phyloP scores from a whole-genome alignment of 169 alveolate species.

The Plasmodium gonderi region DNA sequence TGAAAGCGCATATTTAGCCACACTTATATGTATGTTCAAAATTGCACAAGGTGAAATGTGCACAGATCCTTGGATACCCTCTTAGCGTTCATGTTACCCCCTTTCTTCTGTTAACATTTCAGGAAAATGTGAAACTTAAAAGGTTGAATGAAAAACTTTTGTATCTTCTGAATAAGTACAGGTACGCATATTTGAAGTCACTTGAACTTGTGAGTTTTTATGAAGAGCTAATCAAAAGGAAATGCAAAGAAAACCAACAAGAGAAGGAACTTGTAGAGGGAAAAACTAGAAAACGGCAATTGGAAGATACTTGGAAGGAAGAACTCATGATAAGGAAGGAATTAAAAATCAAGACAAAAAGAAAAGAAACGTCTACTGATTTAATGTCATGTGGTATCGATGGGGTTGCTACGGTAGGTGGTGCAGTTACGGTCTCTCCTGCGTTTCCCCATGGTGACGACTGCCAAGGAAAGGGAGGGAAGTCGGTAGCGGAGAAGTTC shows the following conservation, averaged over 20 bases:
- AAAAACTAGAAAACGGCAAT: slow-evolving; percentile 9
- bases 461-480: not conserved
- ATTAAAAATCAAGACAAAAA: not conserved
- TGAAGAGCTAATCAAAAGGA: slow-evolving; percentile 44
- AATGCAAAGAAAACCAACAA: not conserved
- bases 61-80: too few relatives aligned
- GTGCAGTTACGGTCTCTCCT: not conserved
- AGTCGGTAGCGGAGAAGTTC: not conserved
- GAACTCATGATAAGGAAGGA: slow-evolving; percentile 39
- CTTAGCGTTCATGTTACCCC: not conserved
- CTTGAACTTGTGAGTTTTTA: slow-evolving; percentile 28
- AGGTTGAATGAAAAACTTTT: slow-evolving; percentile 52
- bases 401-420: not conserved
- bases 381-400: not conserved
- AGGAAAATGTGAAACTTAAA: slow-evolving; percentile 53
- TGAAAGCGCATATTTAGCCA: not conserved
- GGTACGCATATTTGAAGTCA: slow-evolving; percentile 58
- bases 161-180: slow-evolving; percentile 33
- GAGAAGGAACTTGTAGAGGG: slow-evolving; percentile 35
- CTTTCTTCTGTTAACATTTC: not conserved
- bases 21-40: not conserved
- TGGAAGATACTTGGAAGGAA: slow-evolving; percentile 30
- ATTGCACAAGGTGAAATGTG: not conserved
- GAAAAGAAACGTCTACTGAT: not conserved
- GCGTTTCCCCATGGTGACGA: too few relatives aligned